Conservation (phyloP, 768 basidiomycete genomes). For the Pluteus cervinus region DNA sequence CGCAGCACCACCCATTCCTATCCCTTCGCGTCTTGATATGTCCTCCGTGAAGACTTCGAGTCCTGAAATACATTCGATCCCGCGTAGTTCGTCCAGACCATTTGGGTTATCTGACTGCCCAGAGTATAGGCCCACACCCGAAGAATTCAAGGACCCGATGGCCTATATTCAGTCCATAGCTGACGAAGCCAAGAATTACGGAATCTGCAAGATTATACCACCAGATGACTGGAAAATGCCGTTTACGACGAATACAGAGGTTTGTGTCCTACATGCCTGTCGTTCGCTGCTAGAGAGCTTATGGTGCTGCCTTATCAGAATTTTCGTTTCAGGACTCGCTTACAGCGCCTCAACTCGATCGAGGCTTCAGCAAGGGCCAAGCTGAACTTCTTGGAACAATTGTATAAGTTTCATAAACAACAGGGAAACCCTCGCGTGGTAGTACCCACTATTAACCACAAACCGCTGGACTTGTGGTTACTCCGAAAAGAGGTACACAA, state of each 20-base stretch:
- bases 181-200: constrained; percentile 63
- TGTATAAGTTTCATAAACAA: constrained; percentile 95
- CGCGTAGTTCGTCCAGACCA: constrained; percentile 48
- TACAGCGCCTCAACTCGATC: constrained; percentile 93
- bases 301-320: constrained; percentile 36
- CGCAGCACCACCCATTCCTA: constrained; percentile 53
- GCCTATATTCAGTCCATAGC: constrained; percentile 83
- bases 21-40: constrained; percentile 59
- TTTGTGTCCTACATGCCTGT: constrained; percentile 29
- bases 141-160: constrained; percentile 94
- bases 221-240: constrained; percentile 94
- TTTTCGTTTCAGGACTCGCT: constrained; percentile 93
- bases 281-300: constrained; percentile 35
- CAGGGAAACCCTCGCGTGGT: constrained; percentile 86
- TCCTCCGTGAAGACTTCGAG: constrained; percentile 64
- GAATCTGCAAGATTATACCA: constrained; percentile 95
- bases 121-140: constrained; percentile 79
- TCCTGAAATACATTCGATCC: constrained; percentile 34
- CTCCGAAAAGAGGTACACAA: constrained; percentile 88
- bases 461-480: constrained; percentile 89
- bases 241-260: constrained; percentile 92
- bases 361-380: constrained; percentile 97
- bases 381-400: constrained; percentile 94
- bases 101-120: constrained; percentile 91
- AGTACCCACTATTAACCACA: constrained; percentile 92